Conservation (phyloP, 2,329 filamentous ascomycete species). For the Aspergillus awamori region DNA sequence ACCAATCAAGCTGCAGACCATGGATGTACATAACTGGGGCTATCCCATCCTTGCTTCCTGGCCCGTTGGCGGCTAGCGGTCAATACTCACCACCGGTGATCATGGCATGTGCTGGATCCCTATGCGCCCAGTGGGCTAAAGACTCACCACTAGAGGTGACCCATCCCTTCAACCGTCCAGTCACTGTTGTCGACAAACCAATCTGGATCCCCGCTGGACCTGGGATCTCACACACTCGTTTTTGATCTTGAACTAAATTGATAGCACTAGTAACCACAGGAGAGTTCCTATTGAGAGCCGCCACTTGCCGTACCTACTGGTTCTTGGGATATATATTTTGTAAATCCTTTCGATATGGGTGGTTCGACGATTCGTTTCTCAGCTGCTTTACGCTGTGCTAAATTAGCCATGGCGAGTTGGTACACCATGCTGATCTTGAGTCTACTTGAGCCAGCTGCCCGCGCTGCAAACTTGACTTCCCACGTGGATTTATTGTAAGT, state of each 20-base stretch:
- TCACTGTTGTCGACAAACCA: background rate
- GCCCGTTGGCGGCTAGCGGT: background rate
- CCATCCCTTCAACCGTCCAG: background rate
- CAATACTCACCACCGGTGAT: constrained; percentile 15
- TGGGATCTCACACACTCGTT: background rate
- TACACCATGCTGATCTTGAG: constrained; percentile 17
- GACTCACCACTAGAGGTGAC: constrained; percentile 1
- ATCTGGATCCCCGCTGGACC: background rate
- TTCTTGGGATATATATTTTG: constrained; percentile 7
- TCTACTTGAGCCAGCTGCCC: constrained; percentile 16
- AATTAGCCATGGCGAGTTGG: constrained; percentile 16
- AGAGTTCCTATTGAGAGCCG: background rate
- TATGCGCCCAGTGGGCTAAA: constrained; percentile 15
- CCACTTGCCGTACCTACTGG: background rate
- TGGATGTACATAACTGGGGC: constrained; percentile 2
- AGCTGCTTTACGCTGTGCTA: background rate
- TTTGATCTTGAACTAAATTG: background rate
- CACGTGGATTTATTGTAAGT: constrained; percentile 37
- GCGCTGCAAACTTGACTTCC: constrained; percentile 25
- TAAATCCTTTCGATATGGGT: background rate
- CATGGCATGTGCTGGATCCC: constrained; percentile 20
- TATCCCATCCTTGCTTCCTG: constrained; percentile 1
- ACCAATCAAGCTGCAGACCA: constrained; percentile 1
- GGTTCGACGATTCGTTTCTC: background rate
- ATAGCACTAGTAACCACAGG: background rate